Evolutionary conservation across 768 basidiomycete species (phyloP), one percentile per base, ranked within the genome.

Genomic region (Naematelia encephala): DNA sequence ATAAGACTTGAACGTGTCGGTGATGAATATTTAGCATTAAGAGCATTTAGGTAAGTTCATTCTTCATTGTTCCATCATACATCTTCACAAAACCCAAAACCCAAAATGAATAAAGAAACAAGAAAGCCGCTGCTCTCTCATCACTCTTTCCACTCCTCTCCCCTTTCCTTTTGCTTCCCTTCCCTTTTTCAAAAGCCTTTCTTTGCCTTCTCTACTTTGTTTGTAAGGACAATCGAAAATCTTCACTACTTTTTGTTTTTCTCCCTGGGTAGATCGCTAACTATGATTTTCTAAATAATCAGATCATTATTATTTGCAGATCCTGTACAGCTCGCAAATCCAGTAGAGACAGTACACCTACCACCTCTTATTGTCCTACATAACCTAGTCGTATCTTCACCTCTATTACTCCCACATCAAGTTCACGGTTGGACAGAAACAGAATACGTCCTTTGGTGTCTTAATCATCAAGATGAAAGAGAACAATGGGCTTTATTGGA

Each of bases 391-490:
- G 92, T 98, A 23, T 86, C 90, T 10, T 90, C 90, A 1, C 87
- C 89, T 0, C 50, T 80, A 11, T 62, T 68, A 4, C 81, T 98
- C 39, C 94, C 96, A 10, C 91, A 99, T 74, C 82, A 84, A 50
- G 76, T 91, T 56, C 91, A 97, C 70, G 87, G 88, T 0, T 98
- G 96, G 94, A 87, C 89, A 57, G 91, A 97, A 72, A 83, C 87
- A 2, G 96, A 98, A 79, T 99, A 99, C 76, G 89, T 96, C 50
- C 84, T 90, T 45, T 99, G 93, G 92, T 82, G 98, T 12, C 88
- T 90, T 59, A 93, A 96, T 73, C 96, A 97, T 70, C 80, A 85
- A 1, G 85, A 87, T 60, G 83, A 82, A 59, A 57, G 62, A 25
- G 94, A 97, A 73, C 84, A 87, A 5, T 84, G 85, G 83, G 84